Evolutionary conservation across 2,329 filamentous ascomycete species (phyloP), one percentile per base, ranked within the genome.

Genomic region (Didymella arachidicola): DNA sequence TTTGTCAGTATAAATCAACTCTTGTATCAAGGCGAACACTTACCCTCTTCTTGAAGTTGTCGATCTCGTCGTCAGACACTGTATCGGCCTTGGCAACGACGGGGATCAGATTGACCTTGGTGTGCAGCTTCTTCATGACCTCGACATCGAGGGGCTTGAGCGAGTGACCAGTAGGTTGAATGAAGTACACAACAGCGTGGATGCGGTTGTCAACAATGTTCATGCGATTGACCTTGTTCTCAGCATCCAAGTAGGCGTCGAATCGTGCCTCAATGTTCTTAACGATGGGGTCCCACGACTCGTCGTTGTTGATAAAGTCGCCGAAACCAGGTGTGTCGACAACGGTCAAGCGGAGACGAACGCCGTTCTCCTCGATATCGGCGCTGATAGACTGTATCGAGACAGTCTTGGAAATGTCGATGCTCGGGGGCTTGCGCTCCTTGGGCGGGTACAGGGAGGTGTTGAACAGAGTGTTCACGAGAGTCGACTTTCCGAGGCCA

Each of bases 191-290:
- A 74, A 96, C 98, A 56, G 95, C 95, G 75, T 99, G 95, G 65
- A 99, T 96, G 72, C 95, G 91, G 86, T 98, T 99, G 83, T 99
- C 95, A 64, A 99, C 90, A 79, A 98, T 98, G 86, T 99, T 99
- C 89, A 97, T 97, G 74, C 95, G 92, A 86, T 99, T 99, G 79
- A 99, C 93, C 87, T 98, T 99, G 88, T 99, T 99, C 87, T 99
- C 95, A 44, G 95, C 94, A 81, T 99, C 95, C 60, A 99, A 86
- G 80, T 98, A 99, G 53, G 95, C 93, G 80, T 99, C 95, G 76
- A 95, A 99, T 70, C 95, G 91, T 86, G 97, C 93, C 85, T 99
- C 95, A 74, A 99, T 98, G 85, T 98, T 98, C 85, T 99, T 95
- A 72, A 97, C 90, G 81, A 99, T 99, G 57, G 95, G 95, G 75